Evolutionary conservation across 495 filamentous ascomycete genomes (phyloP), one percentile per base, ranked within the genome.

Genomic region (Bryoglossum gracile): DNA sequence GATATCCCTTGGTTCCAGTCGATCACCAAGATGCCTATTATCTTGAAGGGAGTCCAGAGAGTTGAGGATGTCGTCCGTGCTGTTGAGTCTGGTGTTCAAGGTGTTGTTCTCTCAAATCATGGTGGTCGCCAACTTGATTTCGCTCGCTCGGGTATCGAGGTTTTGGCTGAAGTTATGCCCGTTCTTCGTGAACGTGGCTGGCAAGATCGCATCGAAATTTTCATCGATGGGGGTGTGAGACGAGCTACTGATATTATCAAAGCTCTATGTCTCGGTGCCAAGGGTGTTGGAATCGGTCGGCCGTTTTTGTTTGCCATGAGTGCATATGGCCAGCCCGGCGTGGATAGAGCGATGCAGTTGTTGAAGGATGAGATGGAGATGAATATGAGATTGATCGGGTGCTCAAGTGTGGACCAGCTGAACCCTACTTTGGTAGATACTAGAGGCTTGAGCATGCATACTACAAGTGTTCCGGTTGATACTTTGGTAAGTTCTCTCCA

Each of bases 351-450:
- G 17, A 95, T 96, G 83, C 86, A 91, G 68, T 71, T 98, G 54
- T 77, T 98, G 50, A 94, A 87, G 72, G 92, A 97, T 62, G 92
- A 98, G 76, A 89, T 98, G 82, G 90, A 91, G 73, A 95, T 97
- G 91, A 87, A 87, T 58, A 97, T 98, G 92, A 78, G 94, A 8
- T 70, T 98, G 53, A 88, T 97, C 56, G 92, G 92, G 11, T 84
- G 80, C 23, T 74, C 72, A 1, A 79, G 60, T 32, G 62, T 98
- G 18, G 82, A 77, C 28, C 82, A 98, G 45, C 66, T 98, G 43
- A 87, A 82, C 48, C 82, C 89, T 5, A 78, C 76, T 10, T 50
- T 97, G 61, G 60, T 98, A 42, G 92, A 97, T 65, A 76, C 77
- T 0, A 74, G 87, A 41, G 84, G 82, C 0, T 60, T 92, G 21